Evolutionary conservation across 169 alveolate species (phyloP).

Genomic region (Perkinsus olseni): DNA sequence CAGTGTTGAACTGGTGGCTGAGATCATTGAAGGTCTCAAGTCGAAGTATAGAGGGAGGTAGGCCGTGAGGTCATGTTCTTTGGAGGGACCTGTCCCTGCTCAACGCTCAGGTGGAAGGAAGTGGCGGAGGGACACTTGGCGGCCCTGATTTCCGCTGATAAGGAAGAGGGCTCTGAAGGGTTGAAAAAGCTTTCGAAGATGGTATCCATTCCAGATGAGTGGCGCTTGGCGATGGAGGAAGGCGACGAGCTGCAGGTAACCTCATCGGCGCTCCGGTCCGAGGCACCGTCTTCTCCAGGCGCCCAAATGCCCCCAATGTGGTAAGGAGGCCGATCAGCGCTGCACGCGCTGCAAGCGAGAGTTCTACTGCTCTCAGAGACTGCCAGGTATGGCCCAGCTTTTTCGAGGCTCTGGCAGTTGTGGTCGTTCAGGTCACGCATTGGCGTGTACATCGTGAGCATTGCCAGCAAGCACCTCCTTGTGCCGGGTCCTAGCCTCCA

Average conservation of each 20-base stretch:
- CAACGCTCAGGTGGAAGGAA: neutral
- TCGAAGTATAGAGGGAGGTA: neutral
- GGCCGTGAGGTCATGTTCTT: neutral
- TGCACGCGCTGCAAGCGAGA: neutral
- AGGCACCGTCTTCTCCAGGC: neutral
- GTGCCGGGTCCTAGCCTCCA: neutral
- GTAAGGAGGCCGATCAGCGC: neutral
- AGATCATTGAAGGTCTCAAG: neutral
- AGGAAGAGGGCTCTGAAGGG: neutral
- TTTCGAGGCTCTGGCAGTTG: neutral
- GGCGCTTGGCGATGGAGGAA: neutral
- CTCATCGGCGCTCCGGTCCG: neutral
- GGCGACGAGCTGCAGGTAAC: neutral
- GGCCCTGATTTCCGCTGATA: neutral
- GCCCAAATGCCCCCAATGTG: neutral
- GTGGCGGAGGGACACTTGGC: neutral
- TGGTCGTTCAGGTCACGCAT: neutral
- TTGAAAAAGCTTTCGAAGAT: neutral
- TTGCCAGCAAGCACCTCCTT: neutral
- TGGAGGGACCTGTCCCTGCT: neutral
- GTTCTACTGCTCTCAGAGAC: neutral
- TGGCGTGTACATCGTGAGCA: neutral
- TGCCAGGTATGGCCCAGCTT: neutral
- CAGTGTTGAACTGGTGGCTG: slow-evolving; percentile 5
- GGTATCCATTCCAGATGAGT: neutral